A percentile compares a stretch with the other conserved stretches of the same genome.
These are phyloP conservation scores for Epipyxis sp. DNA, from an alignment of 108 stramenopile species.

Conservation along the genomic window DNA sequence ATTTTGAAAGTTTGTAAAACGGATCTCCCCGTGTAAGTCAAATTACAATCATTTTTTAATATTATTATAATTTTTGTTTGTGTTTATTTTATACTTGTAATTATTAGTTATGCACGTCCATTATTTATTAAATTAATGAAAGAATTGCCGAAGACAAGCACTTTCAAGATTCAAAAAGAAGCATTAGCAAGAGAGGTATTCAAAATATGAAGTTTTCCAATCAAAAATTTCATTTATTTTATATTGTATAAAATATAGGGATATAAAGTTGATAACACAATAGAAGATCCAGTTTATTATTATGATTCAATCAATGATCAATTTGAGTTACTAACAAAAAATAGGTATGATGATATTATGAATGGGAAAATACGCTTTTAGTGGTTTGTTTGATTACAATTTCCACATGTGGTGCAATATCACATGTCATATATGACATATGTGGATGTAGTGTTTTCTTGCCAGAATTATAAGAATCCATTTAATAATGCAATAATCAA, in stretches of 20 bases:
- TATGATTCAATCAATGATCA: background rate
- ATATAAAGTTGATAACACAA: background rate
- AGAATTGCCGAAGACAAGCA: background rate
- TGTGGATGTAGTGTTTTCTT: too few species aligned
- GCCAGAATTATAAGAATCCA: too few species aligned
- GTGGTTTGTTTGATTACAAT: too few species aligned
- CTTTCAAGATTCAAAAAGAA: background rate
- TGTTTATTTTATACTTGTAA: too few species aligned
- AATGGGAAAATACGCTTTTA: background rate
- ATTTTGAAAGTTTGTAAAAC: background rate
- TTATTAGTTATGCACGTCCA: slow-evolving; percentile 12
- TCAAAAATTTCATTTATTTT: too few species aligned
- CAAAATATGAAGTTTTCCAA: too few species aligned
- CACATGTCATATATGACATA: too few species aligned
- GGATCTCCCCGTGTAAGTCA: slow-evolving; percentile 4
- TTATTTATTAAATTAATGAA: background rate
- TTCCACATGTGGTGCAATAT: too few species aligned
- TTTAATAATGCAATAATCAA: too few species aligned
- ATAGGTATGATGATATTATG: background rate
- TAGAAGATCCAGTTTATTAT: background rate
- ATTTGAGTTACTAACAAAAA: background rate
- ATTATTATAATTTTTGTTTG: too few species aligned
- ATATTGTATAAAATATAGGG: too few species aligned
- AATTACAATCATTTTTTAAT: too few species aligned
- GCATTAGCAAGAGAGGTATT: background rate